Base-by-base conservation (phyloP, 2,329 filamentous ascomycete species). In the Cercospora sesami region DNA sequence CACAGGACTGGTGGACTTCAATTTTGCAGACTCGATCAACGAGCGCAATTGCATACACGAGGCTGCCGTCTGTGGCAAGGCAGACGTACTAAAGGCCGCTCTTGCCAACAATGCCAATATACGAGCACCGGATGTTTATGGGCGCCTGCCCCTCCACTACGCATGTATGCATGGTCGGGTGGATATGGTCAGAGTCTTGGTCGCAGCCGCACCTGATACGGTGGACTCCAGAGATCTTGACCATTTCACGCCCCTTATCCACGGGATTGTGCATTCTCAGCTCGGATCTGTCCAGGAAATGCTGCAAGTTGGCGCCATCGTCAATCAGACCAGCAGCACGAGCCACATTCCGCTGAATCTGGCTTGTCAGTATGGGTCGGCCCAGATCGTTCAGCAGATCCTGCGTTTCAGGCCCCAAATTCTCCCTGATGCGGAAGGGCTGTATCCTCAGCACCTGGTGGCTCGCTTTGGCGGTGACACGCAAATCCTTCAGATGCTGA, bases 401-500 rank as follows among this genome's bases (percentile, higher is more conserved):
- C 84, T 99, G 61, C 89, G 91, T 74, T 89, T 92, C 73, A 89
- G 90, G 8, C 93, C 94, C 5, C 86, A 87, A 66, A 90, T 99
- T 68, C 83, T 97, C n/a, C 90, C 95, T 8, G 95, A 99, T 80
- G 95, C 95, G 2, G 95, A 99, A 82, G 95, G 95, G 1, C 84
- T 99, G 10, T 99, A 92, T 77, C 95, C 95, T n/a, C 95, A 98
- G 78, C 95, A 99, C 80, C 86, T 98, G 36, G 94, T 98, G 21
- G 94, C 95, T 26, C 87, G 95, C 65, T 95, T 94, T 31, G 93
- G 93, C 2, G 90, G 94, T 76, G 91, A 89, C 0, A 91, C 93
- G 1, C 86, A 92, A 64, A 86, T 97, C 30, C 84, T 98, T 10
- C 82, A 94, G 14, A 84, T 97, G 45, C 84, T 99, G 12, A 91